Percentiles rank a stretch among this genome's conserved stretches.
These are phyloP conservation scores for Omphalotus olearius DNA, from an alignment of 1,284 basidiomycete species.

Conservation along the genomic window DNA sequence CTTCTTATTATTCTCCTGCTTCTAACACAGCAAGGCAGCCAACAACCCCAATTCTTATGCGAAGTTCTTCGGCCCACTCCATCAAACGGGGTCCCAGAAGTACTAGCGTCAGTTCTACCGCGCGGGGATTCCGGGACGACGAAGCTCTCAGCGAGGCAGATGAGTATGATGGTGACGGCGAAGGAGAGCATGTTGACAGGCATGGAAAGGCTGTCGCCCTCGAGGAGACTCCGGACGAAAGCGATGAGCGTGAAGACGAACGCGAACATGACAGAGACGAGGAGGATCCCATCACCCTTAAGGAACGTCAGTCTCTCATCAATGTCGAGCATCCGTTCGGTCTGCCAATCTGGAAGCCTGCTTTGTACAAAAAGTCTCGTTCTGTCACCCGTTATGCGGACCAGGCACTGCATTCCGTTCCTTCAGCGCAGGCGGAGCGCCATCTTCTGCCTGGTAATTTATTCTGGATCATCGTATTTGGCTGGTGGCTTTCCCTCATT, in stretches of 20 bases:
- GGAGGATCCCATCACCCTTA: conserved; percentile 92
- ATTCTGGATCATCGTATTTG: conserved; percentile 84
- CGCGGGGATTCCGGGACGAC: conserved; percentile 43
- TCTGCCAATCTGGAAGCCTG: conserved; percentile 99
- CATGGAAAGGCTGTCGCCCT: conserved; percentile 20
- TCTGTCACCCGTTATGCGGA: conserved; percentile 97
- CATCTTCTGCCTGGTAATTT: conserved; percentile 92
- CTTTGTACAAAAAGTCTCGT: conserved; percentile 96
- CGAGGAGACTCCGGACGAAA: conserved; percentile 27
- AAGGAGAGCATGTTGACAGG: conserved; percentile 9
- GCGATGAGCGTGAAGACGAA: conserved; percentile 44
- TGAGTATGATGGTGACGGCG: conserved; percentile 19
- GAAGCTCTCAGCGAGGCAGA: conserved; percentile 45
- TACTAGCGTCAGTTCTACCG: conserved; percentile 52
- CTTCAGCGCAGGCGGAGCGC: conserved; percentile 87
- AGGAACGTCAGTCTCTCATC: conserved; percentile 96
- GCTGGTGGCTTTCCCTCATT: conserved; percentile 85
- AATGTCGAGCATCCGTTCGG: conserved; percentile 99
- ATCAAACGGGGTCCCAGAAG: conserved; percentile 48
- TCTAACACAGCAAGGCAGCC: conserved; percentile 18
- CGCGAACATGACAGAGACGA: conserved; percentile 33
- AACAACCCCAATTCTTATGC: conserved; percentile 35
- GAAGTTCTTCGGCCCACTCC: conserved; percentile 48
- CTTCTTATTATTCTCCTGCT: conserved; percentile 47
- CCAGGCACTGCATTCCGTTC: conserved; percentile 87